phyloP scores from a whole-genome alignment of 139 green algal genomes.

The Gonium pectorale region DNA sequence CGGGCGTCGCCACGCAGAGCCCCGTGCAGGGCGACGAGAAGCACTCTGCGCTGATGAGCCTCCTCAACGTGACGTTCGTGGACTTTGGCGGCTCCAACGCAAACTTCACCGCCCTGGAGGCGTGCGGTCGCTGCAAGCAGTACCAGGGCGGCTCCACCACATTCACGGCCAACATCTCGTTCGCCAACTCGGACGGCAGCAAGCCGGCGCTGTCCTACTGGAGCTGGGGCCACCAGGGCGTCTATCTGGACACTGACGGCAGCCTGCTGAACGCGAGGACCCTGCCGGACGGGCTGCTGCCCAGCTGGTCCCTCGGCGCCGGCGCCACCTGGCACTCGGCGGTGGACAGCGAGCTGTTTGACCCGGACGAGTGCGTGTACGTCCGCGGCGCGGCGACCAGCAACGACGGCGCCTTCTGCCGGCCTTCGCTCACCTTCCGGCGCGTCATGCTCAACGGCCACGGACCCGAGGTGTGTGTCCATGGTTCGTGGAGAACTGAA shows the following conservation, averaged over 20 bases:
- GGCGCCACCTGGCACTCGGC: constrained; percentile 34
- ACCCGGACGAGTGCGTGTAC: constrained; percentile 38
- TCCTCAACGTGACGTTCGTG: constrained; percentile 69
- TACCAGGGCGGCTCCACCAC: constrained; percentile 64
- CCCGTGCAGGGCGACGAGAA: constrained; percentile 23
- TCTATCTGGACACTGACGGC: constrained; percentile 67
- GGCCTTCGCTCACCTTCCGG: constrained; percentile 44
- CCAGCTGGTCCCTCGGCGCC: neutral
- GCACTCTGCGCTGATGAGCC: constrained; percentile 53
- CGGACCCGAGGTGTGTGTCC: constrained; percentile 8
- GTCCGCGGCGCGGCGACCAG: neutral
- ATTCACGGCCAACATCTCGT: constrained; percentile 47
- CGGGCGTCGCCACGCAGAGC: constrained; percentile 60
- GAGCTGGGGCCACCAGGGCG: constrained; percentile 56
- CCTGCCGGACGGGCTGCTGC: neutral
- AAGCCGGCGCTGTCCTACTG: constrained; percentile 45
- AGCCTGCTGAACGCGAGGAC: constrained; percentile 52
- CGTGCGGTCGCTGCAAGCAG: constrained; percentile 52
- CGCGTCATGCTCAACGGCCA: constrained; percentile 61
- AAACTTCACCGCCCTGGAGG: too few species aligned
- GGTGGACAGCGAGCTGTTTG: constrained; percentile 31
- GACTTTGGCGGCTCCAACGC: too few species aligned
- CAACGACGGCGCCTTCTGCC: constrained; percentile 50
- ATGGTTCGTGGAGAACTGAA: too few species aligned
- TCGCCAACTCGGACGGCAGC: constrained; percentile 29